phyloP scores from a whole-genome alignment of 2,329 filamentous ascomycete genomes.

The Hawksworthiomyces lignivorus region DNA sequence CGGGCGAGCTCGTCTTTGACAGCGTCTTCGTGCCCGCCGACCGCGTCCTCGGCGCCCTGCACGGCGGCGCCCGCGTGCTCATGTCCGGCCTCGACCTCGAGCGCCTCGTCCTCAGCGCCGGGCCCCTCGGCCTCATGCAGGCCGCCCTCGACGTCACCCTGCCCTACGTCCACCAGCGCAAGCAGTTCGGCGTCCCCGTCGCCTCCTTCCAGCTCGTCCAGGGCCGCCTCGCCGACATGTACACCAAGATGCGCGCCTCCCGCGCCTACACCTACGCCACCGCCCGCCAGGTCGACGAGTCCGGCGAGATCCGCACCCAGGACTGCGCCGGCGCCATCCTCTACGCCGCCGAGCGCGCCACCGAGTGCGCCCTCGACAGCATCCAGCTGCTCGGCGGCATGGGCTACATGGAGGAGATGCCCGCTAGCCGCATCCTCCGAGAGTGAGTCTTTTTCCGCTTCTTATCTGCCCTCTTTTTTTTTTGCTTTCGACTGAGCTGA shows the following conservation, averaged over 20 bases:
- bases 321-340: constrained; percentile 93
- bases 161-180: constrained; percentile 81
- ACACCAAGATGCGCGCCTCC: constrained; percentile 81
- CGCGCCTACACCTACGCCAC: constrained; percentile 83
- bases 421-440: constrained; percentile 74
- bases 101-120: constrained; percentile 81
- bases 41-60: constrained; percentile 71
- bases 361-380: constrained; percentile 76
- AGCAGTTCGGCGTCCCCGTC: constrained; percentile 81
- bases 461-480: neutral
- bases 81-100: constrained; percentile 97
- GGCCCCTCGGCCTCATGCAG: constrained; percentile 92
- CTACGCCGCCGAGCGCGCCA: constrained; percentile 85
- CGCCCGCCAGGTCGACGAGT: constrained; percentile 71
- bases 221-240: constrained; percentile 93
- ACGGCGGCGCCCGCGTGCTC: constrained; percentile 79
- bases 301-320: constrained; percentile 66
- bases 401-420: constrained; percentile 94
- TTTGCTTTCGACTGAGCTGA: constrained; percentile 19
- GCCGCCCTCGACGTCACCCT: constrained; percentile 76
- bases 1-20: constrained; percentile 87
- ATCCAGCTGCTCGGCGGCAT: constrained; percentile 92
- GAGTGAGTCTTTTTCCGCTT: constrained; percentile 39
- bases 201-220: constrained; percentile 91
- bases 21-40: constrained; percentile 79